A percentile compares a stretch with the other conserved stretches of the same genome.
Conservation (phyloP, 345 rosid genomes). For the Eucalyptus paniculata region DNA sequence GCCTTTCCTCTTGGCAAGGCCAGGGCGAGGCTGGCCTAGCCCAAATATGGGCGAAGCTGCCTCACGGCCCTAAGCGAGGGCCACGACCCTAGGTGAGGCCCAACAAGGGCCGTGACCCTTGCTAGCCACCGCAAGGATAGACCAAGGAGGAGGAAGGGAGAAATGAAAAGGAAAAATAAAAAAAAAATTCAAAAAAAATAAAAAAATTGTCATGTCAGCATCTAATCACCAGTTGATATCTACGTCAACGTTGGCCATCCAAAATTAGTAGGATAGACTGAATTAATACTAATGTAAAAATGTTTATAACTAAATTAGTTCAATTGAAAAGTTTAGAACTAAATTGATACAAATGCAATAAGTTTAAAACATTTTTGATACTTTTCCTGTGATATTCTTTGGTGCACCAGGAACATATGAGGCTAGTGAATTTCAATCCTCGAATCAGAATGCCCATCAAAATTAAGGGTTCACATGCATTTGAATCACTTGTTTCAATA, state of each 20-base stretch:
- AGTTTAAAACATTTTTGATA: fast-evolving
- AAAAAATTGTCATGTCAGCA: too few species aligned
- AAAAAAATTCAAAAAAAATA: too few species aligned
- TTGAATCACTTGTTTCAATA: fast-evolving
- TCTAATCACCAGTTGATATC: fast-evolving
- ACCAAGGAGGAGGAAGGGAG: too few species aligned
- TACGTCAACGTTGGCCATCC: fast-evolving
- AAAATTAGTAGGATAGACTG: too few species aligned
- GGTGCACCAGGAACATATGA: background rate
- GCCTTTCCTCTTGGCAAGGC: fast-evolving
- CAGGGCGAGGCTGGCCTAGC: fast-evolving
- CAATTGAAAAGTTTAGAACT: fast-evolving
- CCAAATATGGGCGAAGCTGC: fast-evolving
- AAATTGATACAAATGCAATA: fast-evolving
- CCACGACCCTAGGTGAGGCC: too few species aligned
- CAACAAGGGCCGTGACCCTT: too few species aligned
- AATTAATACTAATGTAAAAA: fast-evolving
- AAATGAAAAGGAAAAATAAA: too few species aligned
- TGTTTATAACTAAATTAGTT: fast-evolving
- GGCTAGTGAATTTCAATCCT: background rate
- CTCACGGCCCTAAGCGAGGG: fast-evolving
- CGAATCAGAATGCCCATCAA: fast-evolving
- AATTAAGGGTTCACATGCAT: background rate
- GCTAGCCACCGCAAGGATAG: fast-evolving
- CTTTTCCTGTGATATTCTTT: fast-evolving